Evolutionary conservation across 2,329 filamentous ascomycete genomes (phyloP).

Genomic region (Cryphonectria naterciae): DNA sequence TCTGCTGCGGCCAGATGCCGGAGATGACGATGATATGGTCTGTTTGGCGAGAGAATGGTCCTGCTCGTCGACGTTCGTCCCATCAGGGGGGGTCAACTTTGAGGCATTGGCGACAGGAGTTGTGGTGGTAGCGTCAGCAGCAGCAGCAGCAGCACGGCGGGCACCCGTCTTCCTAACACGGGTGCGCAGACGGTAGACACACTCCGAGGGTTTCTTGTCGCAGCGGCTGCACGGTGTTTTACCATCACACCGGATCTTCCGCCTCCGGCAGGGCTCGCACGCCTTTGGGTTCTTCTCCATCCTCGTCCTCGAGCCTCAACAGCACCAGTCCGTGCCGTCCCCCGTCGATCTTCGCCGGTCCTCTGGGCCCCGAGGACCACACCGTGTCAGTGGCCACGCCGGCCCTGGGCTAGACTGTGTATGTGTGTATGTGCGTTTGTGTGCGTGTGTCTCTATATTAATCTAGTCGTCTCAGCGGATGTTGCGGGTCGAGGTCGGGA

Average conservation of each 20-base stretch:
- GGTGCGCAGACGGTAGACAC: slow-evolving; percentile 29
- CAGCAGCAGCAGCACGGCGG: slow-evolving; percentile 17
- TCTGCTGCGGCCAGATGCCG: background rate
- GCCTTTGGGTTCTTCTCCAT: slow-evolving; percentile 32
- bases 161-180: slow-evolving; percentile 26
- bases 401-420: background rate
- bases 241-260: slow-evolving; percentile 30
- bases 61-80: background rate
- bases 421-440: background rate
- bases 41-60: background rate
- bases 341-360: background rate
- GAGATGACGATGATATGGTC: background rate
- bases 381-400: background rate
- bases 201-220: slow-evolving; percentile 26
- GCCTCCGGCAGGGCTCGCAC: slow-evolving; percentile 28
- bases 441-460: background rate
- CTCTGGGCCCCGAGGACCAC: background rate
- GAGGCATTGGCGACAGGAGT: background rate
- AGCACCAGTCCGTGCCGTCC: background rate
- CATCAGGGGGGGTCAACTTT: background rate
- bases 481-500: background rate
- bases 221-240: slow-evolving; percentile 29
- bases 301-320: background rate
- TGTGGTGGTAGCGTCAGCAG: slow-evolving; percentile 1
- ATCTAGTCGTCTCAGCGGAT: background rate